Percentiles rank a stretch among this genome's conserved stretches.
Conservation (phyloP, 352 stramenopile species). For the Globisporangium camurandrum region DNA sequence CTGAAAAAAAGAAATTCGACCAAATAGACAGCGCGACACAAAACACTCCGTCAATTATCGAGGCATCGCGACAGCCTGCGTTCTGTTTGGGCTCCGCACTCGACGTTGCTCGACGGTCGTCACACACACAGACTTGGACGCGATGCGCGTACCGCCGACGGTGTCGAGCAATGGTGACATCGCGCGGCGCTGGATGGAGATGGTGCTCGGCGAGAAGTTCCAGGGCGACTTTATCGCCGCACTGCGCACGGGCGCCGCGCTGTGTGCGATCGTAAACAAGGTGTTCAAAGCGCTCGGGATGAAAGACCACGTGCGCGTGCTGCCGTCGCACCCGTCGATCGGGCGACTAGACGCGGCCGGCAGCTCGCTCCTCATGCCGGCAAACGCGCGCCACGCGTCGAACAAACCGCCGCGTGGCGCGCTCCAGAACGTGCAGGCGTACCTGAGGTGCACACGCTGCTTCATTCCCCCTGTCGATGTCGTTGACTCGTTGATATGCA, state of each 20-base stretch:
- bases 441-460: slow-evolving; percentile 53
- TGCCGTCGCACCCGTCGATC: background rate
- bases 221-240: slow-evolving; percentile 31
- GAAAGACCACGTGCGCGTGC: slow-evolving; percentile 37
- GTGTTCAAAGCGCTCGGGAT: slow-evolving; percentile 74
- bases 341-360: background rate
- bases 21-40: too few relatives aligned
- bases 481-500: background rate
- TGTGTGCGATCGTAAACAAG: slow-evolving; percentile 67
- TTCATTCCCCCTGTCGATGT: background rate
- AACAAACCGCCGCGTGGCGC: slow-evolving; percentile 9
- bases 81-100: too few relatives aligned
- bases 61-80: too few relatives aligned
- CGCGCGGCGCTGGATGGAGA: slow-evolving; percentile 81
- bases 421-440: slow-evolving; percentile 50
- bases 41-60: too few relatives aligned
- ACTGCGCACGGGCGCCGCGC: slow-evolving; percentile 50
- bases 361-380: background rate
- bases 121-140: background rate
- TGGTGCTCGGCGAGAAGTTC: slow-evolving; percentile 81
- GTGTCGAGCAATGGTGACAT: slow-evolving; percentile 53
- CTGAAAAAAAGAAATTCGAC: too few relatives aligned
- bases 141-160: slow-evolving; percentile 31
- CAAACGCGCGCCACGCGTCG: background rate
- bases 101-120: too few relatives aligned